phyloP scores from a whole-genome alignment of 192 early-diverging fungal genomes.

The Mortierella antarctica region DNA sequence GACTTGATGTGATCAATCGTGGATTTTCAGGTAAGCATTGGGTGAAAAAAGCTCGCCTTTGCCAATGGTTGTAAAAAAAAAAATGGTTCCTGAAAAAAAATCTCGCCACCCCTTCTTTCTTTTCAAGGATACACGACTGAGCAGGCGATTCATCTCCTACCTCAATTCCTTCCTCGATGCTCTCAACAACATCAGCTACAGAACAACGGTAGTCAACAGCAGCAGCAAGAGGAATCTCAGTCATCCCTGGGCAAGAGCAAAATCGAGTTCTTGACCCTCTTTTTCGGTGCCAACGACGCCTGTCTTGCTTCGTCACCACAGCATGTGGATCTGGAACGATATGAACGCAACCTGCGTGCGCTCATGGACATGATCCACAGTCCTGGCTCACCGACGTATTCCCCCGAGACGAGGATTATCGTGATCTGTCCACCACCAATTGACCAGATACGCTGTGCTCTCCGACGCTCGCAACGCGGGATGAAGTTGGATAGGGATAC shows the following conservation, averaged over 20 bases:
- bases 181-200: conserved; percentile 13
- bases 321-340: conserved; percentile 71
- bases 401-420: conserved; percentile 71
- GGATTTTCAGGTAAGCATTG: conserved; percentile 77
- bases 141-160: conserved; percentile 64
- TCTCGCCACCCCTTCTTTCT: neutral
- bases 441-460: conserved; percentile 63
- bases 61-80: neutral
- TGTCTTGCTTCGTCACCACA: conserved; percentile 58
- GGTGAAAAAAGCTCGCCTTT: too few relatives aligned
- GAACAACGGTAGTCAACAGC: neutral
- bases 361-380: conserved; percentile 68
- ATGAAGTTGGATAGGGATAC: conserved; percentile 46
- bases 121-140: conserved; percentile 75
- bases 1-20: conserved; percentile 81
- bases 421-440: conserved; percentile 79
- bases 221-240: conserved; percentile 1
- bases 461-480: conserved; percentile 38
- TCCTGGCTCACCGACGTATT: conserved; percentile 62
- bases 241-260: conserved; percentile 13
- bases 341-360: conserved; percentile 66
- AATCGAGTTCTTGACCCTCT: conserved; percentile 74
- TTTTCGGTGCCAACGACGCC: conserved; percentile 89
- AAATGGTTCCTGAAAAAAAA: neutral
- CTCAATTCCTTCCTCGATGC: conserved; percentile 61